Evolutionary conservation across 352 stramenopile genomes (phyloP).

Genomic region (Pythium insidiosum): DNA sequence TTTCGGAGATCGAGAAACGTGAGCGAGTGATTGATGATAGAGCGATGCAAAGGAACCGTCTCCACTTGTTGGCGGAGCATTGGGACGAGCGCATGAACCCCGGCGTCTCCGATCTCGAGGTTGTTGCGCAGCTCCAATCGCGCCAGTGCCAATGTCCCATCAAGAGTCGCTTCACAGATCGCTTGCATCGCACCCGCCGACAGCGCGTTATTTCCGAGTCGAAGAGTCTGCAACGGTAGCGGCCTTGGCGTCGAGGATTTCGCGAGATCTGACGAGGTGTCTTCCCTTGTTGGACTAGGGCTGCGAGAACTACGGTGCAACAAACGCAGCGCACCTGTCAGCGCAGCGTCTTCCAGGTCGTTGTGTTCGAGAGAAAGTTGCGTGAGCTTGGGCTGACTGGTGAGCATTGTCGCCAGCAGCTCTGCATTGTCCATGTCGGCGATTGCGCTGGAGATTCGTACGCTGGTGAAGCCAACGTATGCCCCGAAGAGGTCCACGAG

Average conservation of each 20-base stretch:
- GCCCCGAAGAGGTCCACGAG: constrained; percentile 33
- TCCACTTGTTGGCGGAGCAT: no score
- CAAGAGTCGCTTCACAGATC: constrained; percentile 36
- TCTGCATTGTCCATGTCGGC: constrained; percentile 44
- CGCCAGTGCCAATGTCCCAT: constrained; percentile 39
- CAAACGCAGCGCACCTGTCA: constrained; percentile 9
- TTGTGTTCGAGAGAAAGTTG: constrained; percentile 69
- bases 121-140: constrained; percentile 61
- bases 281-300: background rate
- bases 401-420: constrained; percentile 35
- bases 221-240: constrained; percentile 30
- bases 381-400: constrained; percentile 21
- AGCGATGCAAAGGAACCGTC: no score
- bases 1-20: constrained; percentile 59
- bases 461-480: constrained; percentile 23
- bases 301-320: constrained; percentile 3
- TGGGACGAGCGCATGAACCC: constrained; percentile 50
- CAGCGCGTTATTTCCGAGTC: constrained; percentile 57
- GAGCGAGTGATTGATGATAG: constrained; percentile 14
- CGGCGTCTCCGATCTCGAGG: constrained; percentile 46
- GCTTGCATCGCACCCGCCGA: constrained; percentile 30
- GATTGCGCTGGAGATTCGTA: constrained; percentile 56
- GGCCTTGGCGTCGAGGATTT: constrained; percentile 3
- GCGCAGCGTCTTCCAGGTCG: constrained; percentile 62
- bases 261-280: no score